Conservation (phyloP, 2,329 filamentous ascomycete species). For the Sporothrix phasma region DNA sequence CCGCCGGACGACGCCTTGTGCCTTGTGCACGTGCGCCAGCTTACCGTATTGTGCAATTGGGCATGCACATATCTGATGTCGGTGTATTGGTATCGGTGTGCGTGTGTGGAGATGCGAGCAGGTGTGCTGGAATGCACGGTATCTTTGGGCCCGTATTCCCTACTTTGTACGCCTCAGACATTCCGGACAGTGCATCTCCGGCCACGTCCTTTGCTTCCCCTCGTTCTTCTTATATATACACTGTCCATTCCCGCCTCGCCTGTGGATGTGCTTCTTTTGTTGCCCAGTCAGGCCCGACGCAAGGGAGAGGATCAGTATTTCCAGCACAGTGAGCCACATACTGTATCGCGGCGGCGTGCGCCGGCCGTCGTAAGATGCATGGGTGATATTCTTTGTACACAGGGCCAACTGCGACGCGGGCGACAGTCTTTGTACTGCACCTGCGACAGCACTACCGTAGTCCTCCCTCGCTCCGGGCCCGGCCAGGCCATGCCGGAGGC, state of each 20-base stretch:
- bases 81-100: not conserved
- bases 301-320: slow-evolving; percentile 9
- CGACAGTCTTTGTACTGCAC: too few species aligned
- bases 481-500: not conserved
- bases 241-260: not conserved
- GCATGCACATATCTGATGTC: not conserved
- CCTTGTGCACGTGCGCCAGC: not conserved
- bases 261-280: not conserved
- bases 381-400: too few species aligned
- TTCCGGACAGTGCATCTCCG: not conserved
- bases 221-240: not conserved
- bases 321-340: not conserved
- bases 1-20: not conserved
- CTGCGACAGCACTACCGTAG: not conserved
- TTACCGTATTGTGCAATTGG: not conserved
- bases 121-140: not conserved
- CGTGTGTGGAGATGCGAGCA: not conserved
- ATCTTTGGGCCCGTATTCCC: not conserved
- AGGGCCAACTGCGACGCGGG: not conserved
- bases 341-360: too few species aligned
- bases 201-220: not conserved
- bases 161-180: not conserved
- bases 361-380: too few species aligned
- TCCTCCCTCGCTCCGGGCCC: not conserved
- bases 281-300: slow-evolving; percentile 10